Evolutionary conservation across 148 eudicot species (phyloP), one percentile per base, ranked within the genome.

Genomic region (Hydrangea macrophylla): DNA sequence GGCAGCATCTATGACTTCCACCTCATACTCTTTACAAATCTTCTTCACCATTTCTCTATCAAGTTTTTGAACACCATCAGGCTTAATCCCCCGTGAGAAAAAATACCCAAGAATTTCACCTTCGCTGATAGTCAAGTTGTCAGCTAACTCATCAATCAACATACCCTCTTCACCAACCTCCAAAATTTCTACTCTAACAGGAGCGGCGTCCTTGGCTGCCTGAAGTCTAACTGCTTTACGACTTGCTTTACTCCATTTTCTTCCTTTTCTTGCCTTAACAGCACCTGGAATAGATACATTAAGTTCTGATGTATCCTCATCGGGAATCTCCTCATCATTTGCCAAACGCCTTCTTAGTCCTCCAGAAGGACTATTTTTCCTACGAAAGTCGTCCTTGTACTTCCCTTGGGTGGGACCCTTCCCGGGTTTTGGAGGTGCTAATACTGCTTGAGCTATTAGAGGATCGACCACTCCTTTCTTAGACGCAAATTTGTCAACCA

Each of bases 171-270:
- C 93, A 64, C 59, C 86, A 55, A 94, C 97, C 80, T 91, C 97
- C 82, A 94, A 80, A 62, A 91, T 87, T 42, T 91, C 97, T 48
- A 84, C 97, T 72, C 74, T 83, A 3, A 90, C 92, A 63, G 99
- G 99, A 72, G 92, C 99, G 44, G 97, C 92, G 7, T 91, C 97
- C 69, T 74, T 81, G 32, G 90, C 99, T 26, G 97, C 97, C 86
- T 80, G 92, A 64, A 88, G 82, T 72, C 96, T 85, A 40, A 90
- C 99, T 54, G 99, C 99, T 73, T 75, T 94, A 36, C 99, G 86
- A 67, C 97, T 94, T 13, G 97, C 97, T 77, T 89, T 94, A 65
- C 71, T 88, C 93, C 91, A 91, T 77, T 89, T 94, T 68, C 97
- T 83, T 61, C 99, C 97, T 74, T 84, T 94, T 72, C 93, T 79